These are phyloP conservation scores for Hanseniaspora singularis DNA, from an alignment of 805 yeast species.

Conservation along the genomic window DNA sequence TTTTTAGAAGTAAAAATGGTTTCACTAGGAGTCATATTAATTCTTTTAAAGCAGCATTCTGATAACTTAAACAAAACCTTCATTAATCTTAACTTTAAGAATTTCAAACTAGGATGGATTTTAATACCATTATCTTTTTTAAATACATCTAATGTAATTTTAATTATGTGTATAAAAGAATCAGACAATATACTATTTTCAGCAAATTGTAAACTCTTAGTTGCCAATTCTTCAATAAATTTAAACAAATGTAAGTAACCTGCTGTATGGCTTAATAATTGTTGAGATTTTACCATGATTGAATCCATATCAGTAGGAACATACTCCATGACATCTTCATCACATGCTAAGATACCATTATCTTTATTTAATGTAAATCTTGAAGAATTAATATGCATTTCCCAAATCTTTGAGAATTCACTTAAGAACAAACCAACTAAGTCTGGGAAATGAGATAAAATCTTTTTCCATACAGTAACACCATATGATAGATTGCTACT, in stretches of 20 bases:
- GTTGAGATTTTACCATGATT: constrained; percentile 40
- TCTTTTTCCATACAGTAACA: constrained; percentile 67
- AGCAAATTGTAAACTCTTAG: constrained; percentile 4
- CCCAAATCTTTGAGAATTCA: constrained; percentile 65
- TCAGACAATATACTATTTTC: constrained; percentile 8
- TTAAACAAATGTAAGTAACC: constrained; percentile 8
- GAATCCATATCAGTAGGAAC: constrained; percentile 63
- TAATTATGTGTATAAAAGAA: constrained; percentile 2
- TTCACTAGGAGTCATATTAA: neutral
- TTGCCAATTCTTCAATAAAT: constrained; percentile 5
- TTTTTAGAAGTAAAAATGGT: constrained; percentile 4
- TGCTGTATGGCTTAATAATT: constrained; percentile 10
- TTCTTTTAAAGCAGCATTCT: constrained; percentile 11
- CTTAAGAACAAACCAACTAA: constrained; percentile 49
- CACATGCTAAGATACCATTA: constrained; percentile 47
- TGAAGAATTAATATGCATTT: constrained; percentile 46
- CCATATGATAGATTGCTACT: constrained; percentile 28
- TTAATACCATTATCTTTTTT: neutral
- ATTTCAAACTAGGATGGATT: constrained; percentile 10
- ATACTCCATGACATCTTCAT: constrained; percentile 71
- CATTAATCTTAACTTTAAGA: constrained; percentile 3
- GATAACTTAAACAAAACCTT: neutral
- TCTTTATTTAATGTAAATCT: constrained; percentile 36
- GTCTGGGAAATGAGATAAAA: constrained; percentile 53
- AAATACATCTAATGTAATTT: constrained; percentile 2